Evolutionary conservation across 2,329 filamentous ascomycete genomes (phyloP), one percentile per base, ranked within the genome.

Genomic region (Atkinsonella texensis): DNA sequence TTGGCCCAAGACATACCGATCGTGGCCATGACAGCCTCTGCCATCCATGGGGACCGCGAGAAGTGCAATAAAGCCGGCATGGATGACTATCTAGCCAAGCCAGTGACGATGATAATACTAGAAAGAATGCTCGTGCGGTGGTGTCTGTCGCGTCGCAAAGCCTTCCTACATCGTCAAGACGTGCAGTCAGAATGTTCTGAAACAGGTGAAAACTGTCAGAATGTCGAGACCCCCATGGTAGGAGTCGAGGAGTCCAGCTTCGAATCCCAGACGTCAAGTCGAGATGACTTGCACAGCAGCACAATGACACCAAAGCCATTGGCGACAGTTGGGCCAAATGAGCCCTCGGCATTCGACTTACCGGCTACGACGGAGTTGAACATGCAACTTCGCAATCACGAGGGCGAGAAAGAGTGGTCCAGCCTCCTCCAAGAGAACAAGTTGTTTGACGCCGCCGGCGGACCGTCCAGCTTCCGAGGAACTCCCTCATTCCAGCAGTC

Each of bases 11-110:
- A 81, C 43, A 81, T 87, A 5, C 85, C 85, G 0, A 87, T 89
- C 48, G 81, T 89, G 39, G 85, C 85, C n/a, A 87, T 89, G 83
- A 89, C 85, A 0, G 86, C 85, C 4, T 86, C 81, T 4, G 85
- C 85, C 0, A 88, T 89, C 41, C 83, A 87, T 61, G 85, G 85
- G 4, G 85, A 89, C 59, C 74, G 77, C 47, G 85, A 89, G 62
- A 88, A 87, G 62, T 89, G 85, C 61, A 77, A 79, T 54, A 76
- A 75, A 54, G 83, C 84, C 9, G 85, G 85, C 33, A 89, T 89
- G 85, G 84, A 89, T 57, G 84, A 87, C 60, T 85, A 87, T 59
- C 70, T 87, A 10, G 72, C 81, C n/a, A 87, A 87, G 60, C 85
- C 85, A 1, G 85, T 89, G 41, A 84, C 83, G 58, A 79, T 82